Conservation (phyloP, 306 rosid species). For the Cucurbita pepo region DNA sequence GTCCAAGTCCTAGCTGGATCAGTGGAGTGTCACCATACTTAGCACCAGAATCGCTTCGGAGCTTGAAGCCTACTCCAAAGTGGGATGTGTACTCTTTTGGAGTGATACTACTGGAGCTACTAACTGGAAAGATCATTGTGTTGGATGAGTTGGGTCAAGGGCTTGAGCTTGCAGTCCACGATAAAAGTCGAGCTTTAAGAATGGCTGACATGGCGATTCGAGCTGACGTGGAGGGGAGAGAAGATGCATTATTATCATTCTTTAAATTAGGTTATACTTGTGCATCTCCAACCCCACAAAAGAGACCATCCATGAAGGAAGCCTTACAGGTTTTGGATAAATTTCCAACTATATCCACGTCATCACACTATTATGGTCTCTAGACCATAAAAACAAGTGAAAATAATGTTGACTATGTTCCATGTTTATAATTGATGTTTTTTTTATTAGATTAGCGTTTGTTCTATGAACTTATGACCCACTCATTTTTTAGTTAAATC, state of each 20-base stretch:
- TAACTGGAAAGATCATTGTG: constrained; percentile 67
- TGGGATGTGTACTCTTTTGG: constrained; percentile 96
- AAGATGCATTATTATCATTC: constrained; percentile 46
- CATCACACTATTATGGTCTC: constrained; percentile 28
- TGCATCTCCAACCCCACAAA: constrained; percentile 55
- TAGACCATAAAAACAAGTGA: neutral
- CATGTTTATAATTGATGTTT: neutral
- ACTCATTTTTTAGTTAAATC: too few relatives aligned
- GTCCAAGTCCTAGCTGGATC: constrained; percentile 77
- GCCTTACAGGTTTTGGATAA: constrained; percentile 63
- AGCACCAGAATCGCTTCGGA: constrained; percentile 71
- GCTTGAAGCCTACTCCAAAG: constrained; percentile 67
- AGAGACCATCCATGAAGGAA: constrained; percentile 90
- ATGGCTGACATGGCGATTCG: constrained; percentile 75
- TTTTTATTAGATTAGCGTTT: neutral
- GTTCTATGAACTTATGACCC: neutral
- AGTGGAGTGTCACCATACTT: constrained; percentile 50
- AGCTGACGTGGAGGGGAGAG: constrained; percentile 74
- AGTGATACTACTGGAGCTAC: constrained; percentile 57
- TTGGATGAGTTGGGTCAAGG: constrained; percentile 67
- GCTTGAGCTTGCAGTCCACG: constrained; percentile 39
- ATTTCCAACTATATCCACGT: constrained; percentile 31
- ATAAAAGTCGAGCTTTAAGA: constrained; percentile 43
- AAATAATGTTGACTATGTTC: neutral
- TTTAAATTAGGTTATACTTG: constrained; percentile 79